Conservation (phyloP, 2,329 filamentous ascomycete species). For the Teratosphaeria epicoccoides region DNA sequence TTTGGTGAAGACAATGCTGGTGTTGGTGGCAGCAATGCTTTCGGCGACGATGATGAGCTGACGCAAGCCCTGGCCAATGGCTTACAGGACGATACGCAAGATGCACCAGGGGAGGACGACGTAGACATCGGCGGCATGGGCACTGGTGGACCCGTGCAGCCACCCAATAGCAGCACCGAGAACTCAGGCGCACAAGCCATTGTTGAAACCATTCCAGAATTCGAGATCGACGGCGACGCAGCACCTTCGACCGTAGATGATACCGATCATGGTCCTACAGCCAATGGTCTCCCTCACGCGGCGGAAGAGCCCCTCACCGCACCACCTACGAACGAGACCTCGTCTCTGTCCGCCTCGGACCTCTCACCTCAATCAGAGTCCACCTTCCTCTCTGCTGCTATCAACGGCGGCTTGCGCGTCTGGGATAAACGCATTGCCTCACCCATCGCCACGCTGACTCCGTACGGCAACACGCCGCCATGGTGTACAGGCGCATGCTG, state of each 20-base stretch:
- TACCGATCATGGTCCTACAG: conserved; percentile 2
- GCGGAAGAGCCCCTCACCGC: conserved; percentile 35
- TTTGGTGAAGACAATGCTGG: conserved; percentile 60
- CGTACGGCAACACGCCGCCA: conserved; percentile 66
- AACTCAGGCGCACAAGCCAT: background rate
- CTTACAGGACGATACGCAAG: conserved; percentile 27
- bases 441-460: conserved; percentile 68
- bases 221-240: background rate
- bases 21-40: conserved; percentile 34
- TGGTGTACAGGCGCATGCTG: conserved; percentile 98
- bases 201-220: background rate
- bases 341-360: conserved; percentile 15
- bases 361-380: conserved; percentile 51
- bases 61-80: conserved; percentile 57
- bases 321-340: conserved; percentile 25
- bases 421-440: conserved; percentile 76
- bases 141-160: conserved; percentile 29
- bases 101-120: conserved; percentile 27
- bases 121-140: conserved; percentile 36
- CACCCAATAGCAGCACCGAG: conserved; percentile 3
- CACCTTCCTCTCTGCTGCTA: conserved; percentile 79
- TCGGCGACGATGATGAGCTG: conserved; percentile 85
- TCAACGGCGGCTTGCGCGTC: conserved; percentile 79
- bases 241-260: conserved; percentile 1
- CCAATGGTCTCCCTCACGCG: conserved; percentile 42